Percentiles rank a stretch among this genome's conserved stretches.
Evolutionary conservation across 169 alveolate species (phyloP).

Genomic region (Plasmodium billcollinsi): DNA sequence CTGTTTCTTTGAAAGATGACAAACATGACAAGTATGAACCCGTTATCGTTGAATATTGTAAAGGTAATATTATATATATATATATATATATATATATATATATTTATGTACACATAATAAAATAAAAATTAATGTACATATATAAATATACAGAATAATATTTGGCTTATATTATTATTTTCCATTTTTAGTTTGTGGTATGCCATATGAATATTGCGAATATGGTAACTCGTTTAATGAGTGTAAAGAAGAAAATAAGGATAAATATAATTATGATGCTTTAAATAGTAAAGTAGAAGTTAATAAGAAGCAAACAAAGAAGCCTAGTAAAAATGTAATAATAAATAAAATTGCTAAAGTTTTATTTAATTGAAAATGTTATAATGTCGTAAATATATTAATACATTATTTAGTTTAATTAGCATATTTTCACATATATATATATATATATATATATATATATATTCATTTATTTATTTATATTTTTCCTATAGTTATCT

Average conservation of each 20-base stretch:
- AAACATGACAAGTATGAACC: constrained; percentile 42
- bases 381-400: background rate
- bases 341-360: background rate
- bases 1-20: background rate
- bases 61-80: background rate
- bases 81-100: too few relatives aligned
- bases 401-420: too few relatives aligned
- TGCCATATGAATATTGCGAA: constrained; percentile 92
- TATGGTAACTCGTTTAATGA: constrained; percentile 86
- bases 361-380: too few relatives aligned
- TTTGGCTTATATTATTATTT: background rate
- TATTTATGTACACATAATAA: too few relatives aligned
- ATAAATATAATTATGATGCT: constrained; percentile 73
- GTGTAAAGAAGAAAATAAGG: constrained; percentile 81
- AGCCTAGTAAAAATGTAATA: constrained; percentile 33
- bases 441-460: background rate
- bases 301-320: constrained; percentile 37
- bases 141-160: too few relatives aligned
- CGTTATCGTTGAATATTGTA: constrained; percentile 75
- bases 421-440: background rate
- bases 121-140: too few relatives aligned
- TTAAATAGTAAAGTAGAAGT: constrained; percentile 17
- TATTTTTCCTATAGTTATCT: constrained; percentile 22
- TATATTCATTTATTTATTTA: background rate
- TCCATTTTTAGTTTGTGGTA: constrained; percentile 80